Base-by-base conservation (phyloP, 495 filamentous ascomycete genomes). In the Penicillium nucicola region DNA sequence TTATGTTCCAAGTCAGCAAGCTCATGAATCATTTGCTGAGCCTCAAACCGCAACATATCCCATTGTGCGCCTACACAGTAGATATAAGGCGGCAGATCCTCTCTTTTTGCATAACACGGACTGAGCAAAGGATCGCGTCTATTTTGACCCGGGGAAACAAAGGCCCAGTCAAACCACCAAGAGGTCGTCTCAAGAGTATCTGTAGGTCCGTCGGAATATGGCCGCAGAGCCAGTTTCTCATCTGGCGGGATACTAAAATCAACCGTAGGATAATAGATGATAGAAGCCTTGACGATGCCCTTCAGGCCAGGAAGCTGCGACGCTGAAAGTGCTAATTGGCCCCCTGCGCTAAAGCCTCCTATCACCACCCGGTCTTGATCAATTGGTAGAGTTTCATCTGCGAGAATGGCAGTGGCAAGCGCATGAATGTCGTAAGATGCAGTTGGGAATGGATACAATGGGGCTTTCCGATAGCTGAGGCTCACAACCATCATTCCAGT, bases 311-410 rank as follows among this genome's bases (percentile, higher is more conserved):
- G 48, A 11, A 65, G 22, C 42, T 70, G 65, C 19, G 50, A 49
- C 2, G 58, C 68, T 12, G 60, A 60, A 1, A 71, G 52, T 1
- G 58, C 52, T 4, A 74, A 56, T 34, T 69, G 66, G 10, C 45
- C 70, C 2, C 70, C 70, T n/a, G 70, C 68, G 42, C 63, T 67
- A 50, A 65, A 70, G 4, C 70, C 70, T 15, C 68, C 70, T 32
- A 74, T 65, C 0, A 47, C 54, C 7, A 70, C 57, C 9, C 62
- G 57, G 1, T 54, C 37, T 9, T 57, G 60, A 64, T 74, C 63
- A 53, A 67, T 52, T 45, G 69, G 42, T 14, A 62, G 46, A 20
- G 36, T 34, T 25, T 50, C 40, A 50, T 49, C 64, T 66, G 78
- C 51, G 53, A 77, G 71, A 42, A 70, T 79, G 11, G 68, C 77